Conservation (phyloP, 352 stramenopile genomes). For the Phytophthora citricola region DNA sequence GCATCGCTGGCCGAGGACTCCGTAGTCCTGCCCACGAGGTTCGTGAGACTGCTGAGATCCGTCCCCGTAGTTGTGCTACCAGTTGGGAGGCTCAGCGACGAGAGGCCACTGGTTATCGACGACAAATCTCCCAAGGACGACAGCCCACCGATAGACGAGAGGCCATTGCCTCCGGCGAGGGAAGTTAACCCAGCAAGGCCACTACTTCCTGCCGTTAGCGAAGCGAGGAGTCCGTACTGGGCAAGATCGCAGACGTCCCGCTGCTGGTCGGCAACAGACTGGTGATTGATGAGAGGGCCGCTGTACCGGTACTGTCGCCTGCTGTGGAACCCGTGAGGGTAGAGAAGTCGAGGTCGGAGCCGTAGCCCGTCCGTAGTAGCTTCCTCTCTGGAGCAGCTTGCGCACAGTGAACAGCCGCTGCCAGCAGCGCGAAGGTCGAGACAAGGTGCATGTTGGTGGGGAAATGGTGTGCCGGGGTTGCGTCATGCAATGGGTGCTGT, state of each 20-base stretch:
- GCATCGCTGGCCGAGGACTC: not conserved
- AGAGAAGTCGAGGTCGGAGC: constrained; percentile 8
- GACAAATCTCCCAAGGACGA: not conserved
- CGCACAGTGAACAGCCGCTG: constrained; percentile 5
- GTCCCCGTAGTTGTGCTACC: not conserved
- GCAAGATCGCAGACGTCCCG: not conserved
- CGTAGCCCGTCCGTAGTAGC: constrained; percentile 4
- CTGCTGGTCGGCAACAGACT: constrained; percentile 7
- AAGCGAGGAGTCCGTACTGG: constrained; percentile 10
- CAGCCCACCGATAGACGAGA: not conserved
- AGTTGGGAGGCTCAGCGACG: not conserved
- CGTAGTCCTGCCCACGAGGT: not conserved
- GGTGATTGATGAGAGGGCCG: constrained; percentile 3
- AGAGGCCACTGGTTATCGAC: not conserved
- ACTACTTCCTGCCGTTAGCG: not conserved
- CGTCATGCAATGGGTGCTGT: too few species aligned
- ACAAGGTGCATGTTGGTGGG: constrained; percentile 5
- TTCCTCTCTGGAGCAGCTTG: constrained; percentile 10
- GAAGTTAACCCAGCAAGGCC: not conserved
- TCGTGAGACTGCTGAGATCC: not conserved
- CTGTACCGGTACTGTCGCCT: not conserved
- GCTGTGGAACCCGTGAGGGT: constrained; percentile 1
- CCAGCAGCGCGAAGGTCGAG: constrained; percentile 7
- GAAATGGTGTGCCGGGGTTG: not conserved
- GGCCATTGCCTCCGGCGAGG: not conserved